phyloP scores from a whole-genome alignment of 2,329 filamentous ascomycete species.

The Ophiostoma sp. region DNA sequence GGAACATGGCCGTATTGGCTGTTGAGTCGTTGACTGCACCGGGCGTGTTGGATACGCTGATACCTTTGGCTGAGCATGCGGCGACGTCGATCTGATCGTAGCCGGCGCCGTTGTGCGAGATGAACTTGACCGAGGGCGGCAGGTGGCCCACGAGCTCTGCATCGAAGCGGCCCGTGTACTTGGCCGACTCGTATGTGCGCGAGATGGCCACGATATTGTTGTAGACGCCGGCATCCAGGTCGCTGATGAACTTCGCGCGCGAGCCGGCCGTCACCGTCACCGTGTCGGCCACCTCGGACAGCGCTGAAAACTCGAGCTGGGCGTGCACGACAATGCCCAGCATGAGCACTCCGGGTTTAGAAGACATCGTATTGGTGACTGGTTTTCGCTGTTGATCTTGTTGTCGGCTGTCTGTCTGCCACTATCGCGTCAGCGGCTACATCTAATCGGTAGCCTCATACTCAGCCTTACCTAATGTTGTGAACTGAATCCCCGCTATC shows the following conservation, averaged over 20 bases:
- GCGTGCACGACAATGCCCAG: slow-evolving; percentile 17
- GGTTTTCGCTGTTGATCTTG: background rate
- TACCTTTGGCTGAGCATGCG: slow-evolving; percentile 53
- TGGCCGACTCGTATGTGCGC: slow-evolving; percentile 13
- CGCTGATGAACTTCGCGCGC: slow-evolving; percentile 14
- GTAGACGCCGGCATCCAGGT: slow-evolving; percentile 18
- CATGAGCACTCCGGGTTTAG: slow-evolving; percentile 18
- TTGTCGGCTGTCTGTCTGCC: background rate
- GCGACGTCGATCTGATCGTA: slow-evolving; percentile 66
- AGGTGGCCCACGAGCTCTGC: slow-evolving; percentile 11
- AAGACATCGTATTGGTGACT: background rate
- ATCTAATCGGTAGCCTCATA: too few species aligned
- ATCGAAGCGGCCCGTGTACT: slow-evolving; percentile 17
- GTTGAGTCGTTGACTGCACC: slow-evolving; percentile 64
- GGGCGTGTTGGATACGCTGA: slow-evolving; percentile 65
- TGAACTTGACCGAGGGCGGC: slow-evolving; percentile 30
- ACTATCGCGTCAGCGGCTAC: background rate
- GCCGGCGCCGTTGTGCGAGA: slow-evolving; percentile 37
- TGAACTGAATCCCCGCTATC: background rate
- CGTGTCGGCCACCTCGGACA: slow-evolving; percentile 14
- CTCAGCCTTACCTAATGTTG: background rate
- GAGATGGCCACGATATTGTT: slow-evolving; percentile 16
- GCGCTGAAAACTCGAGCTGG: background rate
- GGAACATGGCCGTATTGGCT: slow-evolving; percentile 64
- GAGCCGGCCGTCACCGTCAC: slow-evolving; percentile 14